Percentiles rank a stretch among this genome's conserved stretches.
Conservation (phyloP, 805 yeast species). For the Pichia insulana region DNA sequence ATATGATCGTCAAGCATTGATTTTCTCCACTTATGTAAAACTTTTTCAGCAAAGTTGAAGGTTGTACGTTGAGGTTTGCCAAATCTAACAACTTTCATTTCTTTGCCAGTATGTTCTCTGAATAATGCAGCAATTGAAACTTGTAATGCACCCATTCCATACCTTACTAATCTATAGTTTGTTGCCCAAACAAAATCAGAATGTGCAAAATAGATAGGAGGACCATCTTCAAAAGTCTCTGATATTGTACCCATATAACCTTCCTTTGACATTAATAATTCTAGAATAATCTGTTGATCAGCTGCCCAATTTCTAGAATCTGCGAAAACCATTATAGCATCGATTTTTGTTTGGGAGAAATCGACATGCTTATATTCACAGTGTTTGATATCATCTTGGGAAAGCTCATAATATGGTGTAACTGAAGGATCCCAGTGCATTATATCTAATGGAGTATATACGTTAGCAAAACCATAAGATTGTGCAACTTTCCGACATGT, state of each 20-base stretch:
- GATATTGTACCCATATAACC: conserved; percentile 83
- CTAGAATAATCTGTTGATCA: conserved; percentile 83
- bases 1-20: conserved; percentile 69
- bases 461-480: conserved; percentile 76
- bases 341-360: conserved; percentile 58
- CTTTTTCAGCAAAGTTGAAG: conserved; percentile 73
- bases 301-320: conserved; percentile 92
- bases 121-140: conserved; percentile 80
- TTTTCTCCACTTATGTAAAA: conserved; percentile 68
- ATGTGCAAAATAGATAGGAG: conserved; percentile 80
- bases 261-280: conserved; percentile 60
- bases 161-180: conserved; percentile 69
- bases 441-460: conserved; percentile 72
- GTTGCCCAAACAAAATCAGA: conserved; percentile 94
- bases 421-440: conserved; percentile 84
- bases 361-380: conserved; percentile 44
- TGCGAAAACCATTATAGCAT: conserved; percentile 82
- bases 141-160: conserved; percentile 93
- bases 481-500: conserved; percentile 76
- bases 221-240: conserved; percentile 65
- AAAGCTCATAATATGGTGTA: conserved; percentile 70
- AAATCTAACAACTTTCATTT: conserved; percentile 69
- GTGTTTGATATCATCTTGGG: conserved; percentile 57
- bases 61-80: conserved; percentile 90
- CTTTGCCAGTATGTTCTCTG: conserved; percentile 77